Evolutionary conservation across 495 filamentous ascomycete genomes (phyloP).

Genomic region (Sordaria brevicollis): DNA sequence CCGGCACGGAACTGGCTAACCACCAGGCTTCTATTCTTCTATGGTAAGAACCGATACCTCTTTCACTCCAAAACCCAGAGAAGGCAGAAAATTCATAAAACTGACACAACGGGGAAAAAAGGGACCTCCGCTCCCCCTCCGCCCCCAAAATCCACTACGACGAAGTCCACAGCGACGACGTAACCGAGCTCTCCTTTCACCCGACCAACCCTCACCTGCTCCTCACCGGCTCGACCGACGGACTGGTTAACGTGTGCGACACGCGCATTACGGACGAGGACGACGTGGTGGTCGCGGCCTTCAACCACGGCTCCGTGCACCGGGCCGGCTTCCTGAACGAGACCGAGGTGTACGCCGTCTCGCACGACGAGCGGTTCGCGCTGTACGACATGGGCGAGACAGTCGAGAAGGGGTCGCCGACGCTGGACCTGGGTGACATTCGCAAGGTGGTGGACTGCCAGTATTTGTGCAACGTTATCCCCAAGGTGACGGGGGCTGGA

Average conservation of each 20-base stretch:
- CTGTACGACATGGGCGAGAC: constrained; percentile 58
- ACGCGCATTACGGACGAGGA: constrained; percentile 67
- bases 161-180: constrained; percentile 86
- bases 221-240: constrained; percentile 86
- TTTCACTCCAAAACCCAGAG: neutral
- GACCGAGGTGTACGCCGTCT: constrained; percentile 60
- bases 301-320: constrained; percentile 85
- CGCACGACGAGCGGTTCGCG: constrained; percentile 71
- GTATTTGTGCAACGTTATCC: constrained; percentile 67
- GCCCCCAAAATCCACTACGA: constrained; percentile 52
- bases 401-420: constrained; percentile 43
- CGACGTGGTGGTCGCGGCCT: constrained; percentile 72
- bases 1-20: constrained; percentile 69
- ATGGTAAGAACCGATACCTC: constrained; percentile 43
- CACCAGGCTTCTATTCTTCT: constrained; percentile 62
- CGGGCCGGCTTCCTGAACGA: constrained; percentile 69
- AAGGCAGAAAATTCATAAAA: neutral
- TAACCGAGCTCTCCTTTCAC: constrained; percentile 77
- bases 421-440: constrained; percentile 65
- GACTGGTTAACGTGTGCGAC: constrained; percentile 78
- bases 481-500: constrained; percentile 42
- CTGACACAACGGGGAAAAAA: constrained; percentile 24
- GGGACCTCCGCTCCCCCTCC: constrained; percentile 55
- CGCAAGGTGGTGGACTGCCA: constrained; percentile 60
- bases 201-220: constrained; percentile 51